Percentiles rank a stretch among this genome's conserved stretches.
Evolutionary conservation across 164 flowering plant species (phyloP).

Genomic region (Vitis rupestris): DNA sequence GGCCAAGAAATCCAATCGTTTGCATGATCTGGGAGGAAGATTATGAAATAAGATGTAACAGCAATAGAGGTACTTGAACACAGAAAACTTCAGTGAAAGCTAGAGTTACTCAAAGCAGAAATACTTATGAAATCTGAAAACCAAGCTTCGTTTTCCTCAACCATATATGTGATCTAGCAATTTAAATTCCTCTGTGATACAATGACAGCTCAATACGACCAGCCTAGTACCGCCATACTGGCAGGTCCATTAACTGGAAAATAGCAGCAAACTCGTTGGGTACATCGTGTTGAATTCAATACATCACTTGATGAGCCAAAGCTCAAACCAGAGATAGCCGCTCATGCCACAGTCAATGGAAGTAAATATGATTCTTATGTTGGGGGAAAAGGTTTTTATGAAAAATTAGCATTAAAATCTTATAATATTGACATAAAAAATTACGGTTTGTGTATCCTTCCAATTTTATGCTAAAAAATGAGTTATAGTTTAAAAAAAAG

Average conservation of each 20-base stretch:
- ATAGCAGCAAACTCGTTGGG: too few relatives aligned
- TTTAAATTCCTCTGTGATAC: neutral
- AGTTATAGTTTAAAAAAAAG: neutral
- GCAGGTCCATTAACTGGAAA: neutral
- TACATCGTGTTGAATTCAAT: too few relatives aligned
- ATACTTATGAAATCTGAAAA: neutral
- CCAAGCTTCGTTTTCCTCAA: neutral
- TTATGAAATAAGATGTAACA: neutral
- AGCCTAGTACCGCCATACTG: neutral
- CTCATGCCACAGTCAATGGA: too few relatives aligned
- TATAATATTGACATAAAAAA: neutral
- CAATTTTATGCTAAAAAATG: neutral
- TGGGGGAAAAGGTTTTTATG: too few relatives aligned
- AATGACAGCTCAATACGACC: neutral
- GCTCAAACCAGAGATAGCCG: too few relatives aligned
- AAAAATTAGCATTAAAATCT: too few relatives aligned
- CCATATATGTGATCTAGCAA: neutral
- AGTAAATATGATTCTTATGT: too few relatives aligned
- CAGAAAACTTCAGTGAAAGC: neutral
- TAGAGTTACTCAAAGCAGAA: neutral
- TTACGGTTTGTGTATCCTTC: neutral
- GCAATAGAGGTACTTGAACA: slow-evolving; percentile 3
- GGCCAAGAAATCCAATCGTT: slow-evolving; percentile 93
- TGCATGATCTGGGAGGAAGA: slow-evolving; percentile 81
- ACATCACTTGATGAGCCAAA: too few relatives aligned